A percentile compares a stretch with the other conserved stretches of the same genome.
Evolutionary conservation across 768 basidiomycete species (phyloP).

Genomic region (Hydnomerulius pinastri): DNA sequence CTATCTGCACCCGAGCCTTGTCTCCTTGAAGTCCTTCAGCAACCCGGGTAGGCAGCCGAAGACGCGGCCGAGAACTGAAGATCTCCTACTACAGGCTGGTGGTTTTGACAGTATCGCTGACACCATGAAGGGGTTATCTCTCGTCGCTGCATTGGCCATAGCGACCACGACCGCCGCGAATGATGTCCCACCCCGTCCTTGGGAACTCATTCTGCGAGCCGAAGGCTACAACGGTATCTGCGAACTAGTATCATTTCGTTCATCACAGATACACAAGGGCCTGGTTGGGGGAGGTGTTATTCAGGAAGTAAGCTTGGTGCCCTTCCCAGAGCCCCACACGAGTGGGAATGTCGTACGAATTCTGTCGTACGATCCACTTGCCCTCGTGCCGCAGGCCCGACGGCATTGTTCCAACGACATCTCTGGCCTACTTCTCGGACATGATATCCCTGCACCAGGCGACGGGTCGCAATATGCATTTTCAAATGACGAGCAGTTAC

Average conservation of each 20-base stretch:
- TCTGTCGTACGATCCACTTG: slow-evolving; percentile 18
- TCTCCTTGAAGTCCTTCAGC: too few species aligned
- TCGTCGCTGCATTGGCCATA: slow-evolving; percentile 1
- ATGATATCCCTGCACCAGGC: neutral
- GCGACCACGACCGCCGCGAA: slow-evolving; percentile 6
- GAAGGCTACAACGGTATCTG: slow-evolving; percentile 20
- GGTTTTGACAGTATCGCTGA: neutral
- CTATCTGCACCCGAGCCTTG: too few species aligned
- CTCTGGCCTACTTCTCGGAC: neutral
- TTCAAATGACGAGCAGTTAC: neutral
- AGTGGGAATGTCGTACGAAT: slow-evolving; percentile 16
- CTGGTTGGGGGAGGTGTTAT: slow-evolving; percentile 10
- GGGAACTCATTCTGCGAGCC: slow-evolving; percentile 38
- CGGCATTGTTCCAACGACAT: slow-evolving; percentile 27
- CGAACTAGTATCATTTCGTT: slow-evolving; percentile 18
- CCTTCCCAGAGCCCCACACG: slow-evolving; percentile 7
- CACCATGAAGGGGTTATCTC: slow-evolving; percentile 16
- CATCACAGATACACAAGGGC: slow-evolving; percentile 22
- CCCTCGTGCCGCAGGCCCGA: slow-evolving; percentile 21
- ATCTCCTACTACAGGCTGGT: neutral
- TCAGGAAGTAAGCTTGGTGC: slow-evolving; percentile 10
- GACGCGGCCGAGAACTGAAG: too few species aligned
- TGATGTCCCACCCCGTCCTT: slow-evolving; percentile 76
- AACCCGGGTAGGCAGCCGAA: too few species aligned
- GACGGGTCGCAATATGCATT: slow-evolving; percentile 13